Conservation (phyloP, 2,329 filamentous ascomycete genomes). For the Allantophomopsis cytisporea region DNA sequence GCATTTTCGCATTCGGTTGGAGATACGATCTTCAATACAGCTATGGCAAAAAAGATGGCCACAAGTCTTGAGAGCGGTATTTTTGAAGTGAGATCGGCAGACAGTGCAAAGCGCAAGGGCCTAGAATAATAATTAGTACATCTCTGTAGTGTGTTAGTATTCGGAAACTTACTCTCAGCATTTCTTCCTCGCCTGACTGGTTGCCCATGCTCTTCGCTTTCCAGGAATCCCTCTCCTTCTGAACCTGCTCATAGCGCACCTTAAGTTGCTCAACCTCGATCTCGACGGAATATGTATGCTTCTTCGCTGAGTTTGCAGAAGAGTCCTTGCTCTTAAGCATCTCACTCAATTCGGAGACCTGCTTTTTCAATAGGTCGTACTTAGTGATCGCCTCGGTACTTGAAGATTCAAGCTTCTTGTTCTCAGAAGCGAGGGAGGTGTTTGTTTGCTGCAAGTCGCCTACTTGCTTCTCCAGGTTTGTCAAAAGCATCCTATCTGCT, state of each 20-base stretch:
- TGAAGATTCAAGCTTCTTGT: constrained; percentile 62
- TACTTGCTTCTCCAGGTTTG: constrained; percentile 84
- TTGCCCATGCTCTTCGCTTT: constrained; percentile 73
- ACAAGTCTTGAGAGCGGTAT: constrained; percentile 85
- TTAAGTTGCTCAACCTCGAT: constrained; percentile 71
- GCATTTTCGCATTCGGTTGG: constrained; percentile 86
- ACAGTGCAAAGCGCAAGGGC: constrained; percentile 78
- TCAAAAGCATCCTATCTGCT: constrained; percentile 59
- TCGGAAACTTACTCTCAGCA: constrained; percentile 60
- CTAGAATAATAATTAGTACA: constrained; percentile 29
- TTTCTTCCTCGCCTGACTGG: constrained; percentile 69
- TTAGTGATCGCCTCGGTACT: constrained; percentile 56
- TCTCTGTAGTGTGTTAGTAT: constrained; percentile 1
- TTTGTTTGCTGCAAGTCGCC: constrained; percentile 72
- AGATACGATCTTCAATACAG: constrained; percentile 81
- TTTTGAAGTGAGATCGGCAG: constrained; percentile 87
- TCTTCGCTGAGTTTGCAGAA: constrained; percentile 32
- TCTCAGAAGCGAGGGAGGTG: constrained; percentile 53
- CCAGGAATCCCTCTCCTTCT: constrained; percentile 76
- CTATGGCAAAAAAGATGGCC: constrained; percentile 88
- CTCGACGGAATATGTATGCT: constrained; percentile 48
- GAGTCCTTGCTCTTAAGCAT: constrained; percentile 66
- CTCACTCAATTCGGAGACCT: constrained; percentile 64
- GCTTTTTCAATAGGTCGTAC: constrained; percentile 59
- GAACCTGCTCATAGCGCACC: constrained; percentile 60